These are phyloP conservation scores for Nasturtium officinale DNA, from an alignment of 345 rosid species.

Conservation along the genomic window DNA sequence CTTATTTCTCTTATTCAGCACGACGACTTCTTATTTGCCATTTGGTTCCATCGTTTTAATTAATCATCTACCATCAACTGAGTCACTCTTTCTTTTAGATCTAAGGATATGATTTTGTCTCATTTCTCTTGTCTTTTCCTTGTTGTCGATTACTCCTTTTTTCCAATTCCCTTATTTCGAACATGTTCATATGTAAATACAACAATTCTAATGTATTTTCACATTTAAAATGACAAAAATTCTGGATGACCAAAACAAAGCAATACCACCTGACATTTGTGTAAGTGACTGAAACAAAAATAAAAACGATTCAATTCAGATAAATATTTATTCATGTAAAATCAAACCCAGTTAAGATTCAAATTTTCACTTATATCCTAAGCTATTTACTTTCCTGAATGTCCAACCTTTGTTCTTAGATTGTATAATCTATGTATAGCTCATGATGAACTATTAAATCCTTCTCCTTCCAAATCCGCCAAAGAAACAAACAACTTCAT, in stretches of 20 bases:
- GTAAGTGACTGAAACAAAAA: background rate
- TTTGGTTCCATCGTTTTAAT: background rate
- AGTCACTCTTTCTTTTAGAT: slow-evolving; percentile 1
- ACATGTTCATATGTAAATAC: slow-evolving; percentile 9
- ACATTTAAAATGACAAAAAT: background rate
- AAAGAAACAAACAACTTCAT: background rate
- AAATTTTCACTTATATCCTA: background rate
- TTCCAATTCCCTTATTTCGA: slow-evolving; percentile 22
- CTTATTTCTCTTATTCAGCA: background rate
- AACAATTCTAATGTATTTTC: background rate
- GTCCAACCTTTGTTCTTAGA: background rate
- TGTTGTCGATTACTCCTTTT: slow-evolving; percentile 4
- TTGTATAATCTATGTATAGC: background rate
- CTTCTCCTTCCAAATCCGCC: background rate
- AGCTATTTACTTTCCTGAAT: background rate
- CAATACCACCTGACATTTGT: too few species aligned
- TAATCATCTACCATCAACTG: background rate
- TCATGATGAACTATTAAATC: background rate
- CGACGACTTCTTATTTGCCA: slow-evolving; percentile 3
- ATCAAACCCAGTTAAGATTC: background rate
- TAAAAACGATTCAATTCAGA: background rate
- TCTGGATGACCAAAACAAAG: background rate
- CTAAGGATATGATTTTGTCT: slow-evolving; percentile 2
- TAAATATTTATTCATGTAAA: background rate
- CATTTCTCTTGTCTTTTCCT: slow-evolving; percentile 22